Conservation (phyloP, 108 stramenopile species). For the Cyclotella cryptica region DNA sequence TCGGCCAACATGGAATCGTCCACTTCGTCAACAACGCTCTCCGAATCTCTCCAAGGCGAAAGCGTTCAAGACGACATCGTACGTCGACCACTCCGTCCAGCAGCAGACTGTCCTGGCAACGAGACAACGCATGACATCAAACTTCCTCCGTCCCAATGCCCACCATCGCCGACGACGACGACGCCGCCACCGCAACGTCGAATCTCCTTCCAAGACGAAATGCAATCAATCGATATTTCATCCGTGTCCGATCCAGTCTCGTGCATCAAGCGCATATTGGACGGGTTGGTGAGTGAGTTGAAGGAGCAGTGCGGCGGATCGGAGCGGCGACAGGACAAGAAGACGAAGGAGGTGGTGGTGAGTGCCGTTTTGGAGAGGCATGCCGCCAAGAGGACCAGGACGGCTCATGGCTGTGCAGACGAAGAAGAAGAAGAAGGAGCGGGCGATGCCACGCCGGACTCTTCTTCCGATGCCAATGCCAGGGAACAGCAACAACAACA, state of each 20-base stretch:
- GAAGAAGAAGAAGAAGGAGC: neutral
- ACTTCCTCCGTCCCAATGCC: neutral
- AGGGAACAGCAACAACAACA: too few relatives aligned
- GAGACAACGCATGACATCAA: neutral
- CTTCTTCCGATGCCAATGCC: neutral
- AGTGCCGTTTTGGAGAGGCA: neutral
- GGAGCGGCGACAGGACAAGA: neutral
- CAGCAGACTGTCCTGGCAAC: too few relatives aligned
- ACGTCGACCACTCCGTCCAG: too few relatives aligned
- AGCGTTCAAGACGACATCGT: too few relatives aligned
- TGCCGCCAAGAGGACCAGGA: too few relatives aligned
- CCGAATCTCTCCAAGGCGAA: too few relatives aligned
- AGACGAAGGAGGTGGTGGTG: neutral
- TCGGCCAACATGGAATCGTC: neutral
- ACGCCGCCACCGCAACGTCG: neutral
- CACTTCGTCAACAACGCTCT: neutral
- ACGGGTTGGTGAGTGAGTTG: slow-evolving; percentile 5
- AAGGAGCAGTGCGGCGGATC: neutral
- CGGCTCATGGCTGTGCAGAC: too few relatives aligned
- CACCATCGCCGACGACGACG: neutral
- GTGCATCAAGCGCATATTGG: neutral
- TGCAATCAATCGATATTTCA: neutral
- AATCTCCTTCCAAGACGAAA: slow-evolving; percentile 4
- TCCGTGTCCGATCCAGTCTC: neutral
- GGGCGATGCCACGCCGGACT: neutral